Percentiles rank a stretch among this genome's conserved stretches.
These are phyloP conservation scores for Euphorbia lathyris DNA, from an alignment of 345 rosid species.

Conservation along the genomic window DNA sequence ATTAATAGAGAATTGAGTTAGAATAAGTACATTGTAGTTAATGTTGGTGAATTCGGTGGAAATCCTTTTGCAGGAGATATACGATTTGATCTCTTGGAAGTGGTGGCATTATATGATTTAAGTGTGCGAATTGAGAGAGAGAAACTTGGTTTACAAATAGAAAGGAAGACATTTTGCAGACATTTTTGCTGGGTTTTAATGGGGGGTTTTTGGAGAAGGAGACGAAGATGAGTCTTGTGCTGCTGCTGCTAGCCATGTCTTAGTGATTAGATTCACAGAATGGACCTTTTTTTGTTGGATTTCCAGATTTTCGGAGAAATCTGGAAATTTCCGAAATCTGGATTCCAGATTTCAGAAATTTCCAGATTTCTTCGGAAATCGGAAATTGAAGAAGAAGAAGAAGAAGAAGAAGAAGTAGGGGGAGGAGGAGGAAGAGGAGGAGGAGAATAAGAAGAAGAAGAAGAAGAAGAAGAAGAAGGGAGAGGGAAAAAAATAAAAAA, in stretches of 20 bases:
- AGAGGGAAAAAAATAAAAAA: no score
- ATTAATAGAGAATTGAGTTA: background rate
- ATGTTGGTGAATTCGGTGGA: constrained; percentile 44
- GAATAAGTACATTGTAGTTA: constrained; percentile 44
- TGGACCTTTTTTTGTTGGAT: no score
- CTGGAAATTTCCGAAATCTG: no score
- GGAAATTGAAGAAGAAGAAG: no score
- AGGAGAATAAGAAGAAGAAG: no score
- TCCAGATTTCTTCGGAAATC: no score
- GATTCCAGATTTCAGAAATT: no score
- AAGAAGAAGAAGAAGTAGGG: no score
- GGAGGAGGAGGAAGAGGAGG: no score
- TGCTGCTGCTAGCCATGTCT: constrained; percentile 27
- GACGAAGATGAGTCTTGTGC: constrained; percentile 19
- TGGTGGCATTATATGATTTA: constrained; percentile 11
- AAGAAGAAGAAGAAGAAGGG: no score
- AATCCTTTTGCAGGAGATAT: constrained; percentile 45
- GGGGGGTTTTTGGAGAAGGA: constrained; percentile 21
- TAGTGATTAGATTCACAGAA: background rate
- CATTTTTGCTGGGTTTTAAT: constrained; percentile 14
- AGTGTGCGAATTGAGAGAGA: constrained; percentile 3
- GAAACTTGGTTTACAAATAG: constrained; percentile 14
- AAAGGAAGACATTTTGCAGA: constrained; percentile 7
- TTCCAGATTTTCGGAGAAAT: no score
- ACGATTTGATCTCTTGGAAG: constrained; percentile 19